A percentile compares a stretch with the other conserved stretches of the same genome.
Evolutionary conservation across 1,284 basidiomycete species (phyloP).

Genomic region (Malassezia brasiliensis): DNA sequence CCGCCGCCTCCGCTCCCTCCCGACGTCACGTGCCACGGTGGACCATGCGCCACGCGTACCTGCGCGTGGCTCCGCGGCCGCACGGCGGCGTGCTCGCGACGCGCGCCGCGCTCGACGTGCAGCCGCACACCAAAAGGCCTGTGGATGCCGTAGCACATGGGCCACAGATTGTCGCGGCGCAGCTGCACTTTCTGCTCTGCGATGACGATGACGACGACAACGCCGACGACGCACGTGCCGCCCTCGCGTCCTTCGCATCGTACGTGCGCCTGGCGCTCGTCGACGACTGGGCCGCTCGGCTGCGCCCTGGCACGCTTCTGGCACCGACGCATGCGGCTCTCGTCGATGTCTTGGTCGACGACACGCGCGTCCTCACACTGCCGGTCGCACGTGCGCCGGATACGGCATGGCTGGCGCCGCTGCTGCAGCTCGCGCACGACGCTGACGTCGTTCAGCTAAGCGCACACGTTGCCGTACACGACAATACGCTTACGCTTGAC

Average conservation of each 20-base stretch:
- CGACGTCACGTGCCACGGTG: neutral
- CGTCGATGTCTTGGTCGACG: neutral
- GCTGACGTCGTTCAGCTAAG: neutral
- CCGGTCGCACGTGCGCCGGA: neutral
- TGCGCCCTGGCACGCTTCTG: neutral
- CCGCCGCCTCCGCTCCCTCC: neutral
- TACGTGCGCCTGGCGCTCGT: neutral
- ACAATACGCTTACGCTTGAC: neutral
- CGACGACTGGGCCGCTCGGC: neutral
- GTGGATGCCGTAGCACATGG: neutral
- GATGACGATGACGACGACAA: neutral
- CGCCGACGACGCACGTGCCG: neutral
- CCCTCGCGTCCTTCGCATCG: neutral
- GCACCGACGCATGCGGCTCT: neutral
- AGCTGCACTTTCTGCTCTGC: neutral
- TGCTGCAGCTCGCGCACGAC: neutral
- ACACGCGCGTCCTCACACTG: neutral
- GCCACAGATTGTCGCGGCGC: neutral
- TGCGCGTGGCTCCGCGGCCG: neutral
- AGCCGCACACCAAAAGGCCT: neutral
- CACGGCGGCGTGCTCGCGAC: neutral
- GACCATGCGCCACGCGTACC: conserved; percentile 4
- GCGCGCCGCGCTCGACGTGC: neutral
- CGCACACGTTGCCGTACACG: neutral
- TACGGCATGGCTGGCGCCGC: neutral